Evolutionary conservation across 1,139 yeast genomes (phyloP), one percentile per base, ranked within the genome.

Genomic region (Kodamaea sp.): DNA sequence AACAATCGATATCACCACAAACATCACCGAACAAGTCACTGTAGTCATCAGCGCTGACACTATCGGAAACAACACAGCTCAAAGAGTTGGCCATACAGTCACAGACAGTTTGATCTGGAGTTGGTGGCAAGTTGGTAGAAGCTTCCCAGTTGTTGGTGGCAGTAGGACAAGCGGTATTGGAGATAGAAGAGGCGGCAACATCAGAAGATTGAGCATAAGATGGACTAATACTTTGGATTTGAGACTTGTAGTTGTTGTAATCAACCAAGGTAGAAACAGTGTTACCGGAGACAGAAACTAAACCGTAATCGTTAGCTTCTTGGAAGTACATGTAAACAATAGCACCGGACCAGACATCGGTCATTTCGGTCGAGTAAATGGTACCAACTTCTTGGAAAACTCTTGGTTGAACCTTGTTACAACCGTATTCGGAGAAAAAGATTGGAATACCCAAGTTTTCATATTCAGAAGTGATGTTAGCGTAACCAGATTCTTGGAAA

Each of bases 351-450:
- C 61, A 58, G 26, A 53, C 50, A 38, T 44, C 45, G 29, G 55
- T 50, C 55, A 53, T 83, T 37, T 80, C 68, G 40, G 68, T 60
- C 32, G 81, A 69, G 64, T 70, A 83, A 22, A 83, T 57, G 32
- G 85, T 75, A 29, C 68, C 78, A 37, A 85, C 81, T 62, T 86
- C 96, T 30, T 77, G 67, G 74, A 86, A 86, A 38, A 71, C 67
- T 65, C 95, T 79, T 49, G 94, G 94, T 39, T 46, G 42, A 35
- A 71, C 77, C 41, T 60, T 69, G 73, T 88, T 90, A 70, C 97
- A 90, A 53, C 97, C 97, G 59, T 84, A 89, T 67, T 90, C 97
- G 38, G 96, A 85, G 62, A 90, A 80, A 71, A 90, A 89, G 50
- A 84, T 69, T 37, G 97, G 97, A 41, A 88, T 70, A 25, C 94